Base-by-base conservation (phyloP, 1,139 yeast genomes). In the Sugiyamaella castrensis region DNA sequence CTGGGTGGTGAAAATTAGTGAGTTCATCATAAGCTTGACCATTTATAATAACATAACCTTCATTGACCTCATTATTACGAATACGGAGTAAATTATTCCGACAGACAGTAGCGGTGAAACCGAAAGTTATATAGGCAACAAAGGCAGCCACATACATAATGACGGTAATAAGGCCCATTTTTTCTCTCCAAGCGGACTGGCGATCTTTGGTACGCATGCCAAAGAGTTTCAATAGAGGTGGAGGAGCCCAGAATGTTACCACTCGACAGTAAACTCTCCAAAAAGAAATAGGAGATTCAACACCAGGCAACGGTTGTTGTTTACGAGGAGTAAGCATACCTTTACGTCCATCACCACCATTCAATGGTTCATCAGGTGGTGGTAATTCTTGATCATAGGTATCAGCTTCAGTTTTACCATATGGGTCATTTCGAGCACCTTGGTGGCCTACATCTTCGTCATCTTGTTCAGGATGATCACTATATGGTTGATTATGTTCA, bases 181-280 rank as follows among this genome's bases (percentile, higher is more conserved):
- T 92, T 66, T 92, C 98, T 65, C 98, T 78, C 98, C 98, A 92
- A 0, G 98, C 98, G 73, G 82, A 80, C 66, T 88, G 97, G 55
- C 96, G 80, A 45, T 82, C 89, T 59, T 81, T 80, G 28, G 87
- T 82, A 37, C 77, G 77, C 76, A 91, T 77, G 4, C 98, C 98
- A 68, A 81, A 86, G 47, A 85, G 67, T 44, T 74, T 73, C 61
- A 92, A 71, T 31, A 91, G 56, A 0, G 91, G 84, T 2, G 84
- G 77, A 0, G 97, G 96, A 2, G 95, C 95, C 94, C 96, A 91
- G 66, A 88, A 88, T 0, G 98, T 91, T 35, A 92, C 70, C 9
- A 78, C 59, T 60, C 81, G 80, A 65, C 97, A 89, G 68, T 88
- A 92, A 1, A 82, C 73, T 59, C 81, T 79, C 98, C 98, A 92